These are phyloP conservation scores for Aspergillus mulundensis DNA, from an alignment of 495 filamentous ascomycete species.

Conservation along the genomic window DNA sequence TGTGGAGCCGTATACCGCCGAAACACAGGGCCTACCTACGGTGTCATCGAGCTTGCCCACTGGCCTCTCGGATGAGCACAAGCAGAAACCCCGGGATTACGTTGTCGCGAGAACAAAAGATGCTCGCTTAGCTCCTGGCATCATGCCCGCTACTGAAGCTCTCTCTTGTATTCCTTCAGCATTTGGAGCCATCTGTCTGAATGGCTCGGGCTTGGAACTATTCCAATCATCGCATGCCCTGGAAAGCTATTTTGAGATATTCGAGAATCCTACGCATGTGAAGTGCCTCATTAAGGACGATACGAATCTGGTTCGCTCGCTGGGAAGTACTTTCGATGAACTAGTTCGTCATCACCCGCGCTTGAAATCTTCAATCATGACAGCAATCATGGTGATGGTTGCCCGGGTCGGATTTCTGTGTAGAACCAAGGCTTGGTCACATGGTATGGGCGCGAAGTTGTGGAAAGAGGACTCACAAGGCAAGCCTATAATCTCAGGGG, in stretches of 20 bases:
- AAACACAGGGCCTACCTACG: slow-evolving; percentile 25
- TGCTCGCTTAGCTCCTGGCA: slow-evolving; percentile 60
- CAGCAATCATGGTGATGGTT: slow-evolving; percentile 78
- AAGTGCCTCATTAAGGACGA: slow-evolving; percentile 77
- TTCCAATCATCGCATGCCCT: slow-evolving; percentile 80
- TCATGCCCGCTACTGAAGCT: slow-evolving; percentile 78
- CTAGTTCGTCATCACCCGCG: slow-evolving; percentile 88
- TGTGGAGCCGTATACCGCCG: slow-evolving; percentile 5
- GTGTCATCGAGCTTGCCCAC: slow-evolving; percentile 15
- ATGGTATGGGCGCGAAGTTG: slow-evolving; percentile 75
- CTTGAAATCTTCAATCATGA: slow-evolving; percentile 73
- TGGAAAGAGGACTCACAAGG: slow-evolving; percentile 53
- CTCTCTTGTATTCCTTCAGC: slow-evolving; percentile 81
- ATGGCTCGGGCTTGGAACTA: slow-evolving; percentile 80
- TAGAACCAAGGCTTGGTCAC: slow-evolving; percentile 57
- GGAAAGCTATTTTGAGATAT: slow-evolving; percentile 86
- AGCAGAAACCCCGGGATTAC: slow-evolving; percentile 32
- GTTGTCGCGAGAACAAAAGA: slow-evolving; percentile 29
- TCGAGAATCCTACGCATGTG: slow-evolving; percentile 86
- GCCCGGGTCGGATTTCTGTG: slow-evolving; percentile 69
- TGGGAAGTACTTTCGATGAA: slow-evolving; percentile 89
- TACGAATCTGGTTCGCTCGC: slow-evolving; percentile 44
- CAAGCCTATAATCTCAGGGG: slow-evolving; percentile 27
- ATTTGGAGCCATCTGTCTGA: slow-evolving; percentile 91
- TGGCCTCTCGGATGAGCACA: slow-evolving; percentile 13